phyloP scores from a whole-genome alignment of 1,284 basidiomycete genomes.

The Vanrija sp. region DNA sequence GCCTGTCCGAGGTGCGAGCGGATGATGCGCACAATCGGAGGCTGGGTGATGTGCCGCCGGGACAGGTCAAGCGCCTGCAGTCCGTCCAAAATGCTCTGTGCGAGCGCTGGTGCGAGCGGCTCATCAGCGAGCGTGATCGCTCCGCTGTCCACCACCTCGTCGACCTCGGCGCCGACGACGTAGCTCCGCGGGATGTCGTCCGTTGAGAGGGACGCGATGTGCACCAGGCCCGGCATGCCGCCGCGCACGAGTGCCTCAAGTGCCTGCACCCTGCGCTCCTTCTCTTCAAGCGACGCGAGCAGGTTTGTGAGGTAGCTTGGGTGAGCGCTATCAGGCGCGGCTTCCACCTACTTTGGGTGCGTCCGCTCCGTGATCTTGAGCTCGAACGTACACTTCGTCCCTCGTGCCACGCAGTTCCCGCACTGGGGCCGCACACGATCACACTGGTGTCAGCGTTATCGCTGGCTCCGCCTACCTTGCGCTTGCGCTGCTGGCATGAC shows the following conservation, averaged over 20 bases:
- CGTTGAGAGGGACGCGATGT: neutral
- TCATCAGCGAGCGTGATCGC: no score
- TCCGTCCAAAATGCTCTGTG: no score
- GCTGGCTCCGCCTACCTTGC: conserved; percentile 1
- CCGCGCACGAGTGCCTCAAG: conserved; percentile 3
- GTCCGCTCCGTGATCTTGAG: conserved; percentile 9
- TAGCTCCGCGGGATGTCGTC: neutral
- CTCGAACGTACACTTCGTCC: conserved; percentile 10
- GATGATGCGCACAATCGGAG: no score
- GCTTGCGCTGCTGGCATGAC: conserved; percentile 13
- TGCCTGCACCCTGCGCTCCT: conserved; percentile 3
- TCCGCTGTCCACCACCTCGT: no score
- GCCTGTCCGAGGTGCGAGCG: no score
- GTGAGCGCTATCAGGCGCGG: neutral
- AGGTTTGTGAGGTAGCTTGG: conserved; percentile 8
- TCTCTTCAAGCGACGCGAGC: conserved; percentile 8
- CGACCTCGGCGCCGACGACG: no score
- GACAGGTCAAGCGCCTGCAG: no score
- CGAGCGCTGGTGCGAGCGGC: no score
- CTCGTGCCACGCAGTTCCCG: conserved; percentile 11
- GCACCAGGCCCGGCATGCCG: neutral
- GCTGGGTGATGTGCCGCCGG: no score
- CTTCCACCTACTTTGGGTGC: conserved; percentile 5
- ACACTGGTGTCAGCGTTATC: conserved; percentile 3
- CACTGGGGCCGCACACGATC: conserved; percentile 8